Conservation (phyloP, 306 rosid genomes). For the Morella rubra region DNA sequence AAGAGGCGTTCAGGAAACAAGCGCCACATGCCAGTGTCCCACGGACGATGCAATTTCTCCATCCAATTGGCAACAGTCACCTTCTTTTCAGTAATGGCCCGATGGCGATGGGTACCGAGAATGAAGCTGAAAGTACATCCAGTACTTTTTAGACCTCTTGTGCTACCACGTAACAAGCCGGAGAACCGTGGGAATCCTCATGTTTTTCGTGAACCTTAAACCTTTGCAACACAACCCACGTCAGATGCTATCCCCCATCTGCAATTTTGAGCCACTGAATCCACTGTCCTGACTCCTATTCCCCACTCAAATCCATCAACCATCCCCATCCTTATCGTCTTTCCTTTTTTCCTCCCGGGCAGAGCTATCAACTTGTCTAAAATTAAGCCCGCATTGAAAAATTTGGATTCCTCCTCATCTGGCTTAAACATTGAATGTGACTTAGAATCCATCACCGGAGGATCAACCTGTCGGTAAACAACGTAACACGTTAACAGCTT, state of each 20-base stretch:
- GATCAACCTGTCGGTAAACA: too few relatives aligned
- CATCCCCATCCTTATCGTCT: background rate
- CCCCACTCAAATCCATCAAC: background rate
- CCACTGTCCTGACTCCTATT: background rate
- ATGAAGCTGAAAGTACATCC: background rate
- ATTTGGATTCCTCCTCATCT: too few relatives aligned
- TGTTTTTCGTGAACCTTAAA: constrained; percentile 25
- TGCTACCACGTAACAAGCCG: constrained; percentile 32
- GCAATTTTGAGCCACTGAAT: constrained; percentile 23
- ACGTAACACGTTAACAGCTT: too few relatives aligned
- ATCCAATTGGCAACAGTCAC: constrained; percentile 2
- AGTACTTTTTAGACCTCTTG: background rate
- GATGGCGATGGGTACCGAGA: background rate
- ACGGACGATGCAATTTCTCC: background rate
- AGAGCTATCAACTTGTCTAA: too few relatives aligned
- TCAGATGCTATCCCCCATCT: constrained; percentile 7
- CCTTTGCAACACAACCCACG: constrained; percentile 11
- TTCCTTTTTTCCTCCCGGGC: background rate
- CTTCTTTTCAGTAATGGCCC: background rate
- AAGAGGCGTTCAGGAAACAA: background rate
- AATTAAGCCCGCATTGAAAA: too few relatives aligned
- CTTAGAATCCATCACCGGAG: too few relatives aligned
- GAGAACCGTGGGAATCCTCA: constrained; percentile 1
- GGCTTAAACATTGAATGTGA: too few relatives aligned
- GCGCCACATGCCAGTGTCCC: constrained; percentile 12